Conservation (phyloP, 2,329 filamentous ascomycete species). For the Curvularia hawaiiensis region DNA sequence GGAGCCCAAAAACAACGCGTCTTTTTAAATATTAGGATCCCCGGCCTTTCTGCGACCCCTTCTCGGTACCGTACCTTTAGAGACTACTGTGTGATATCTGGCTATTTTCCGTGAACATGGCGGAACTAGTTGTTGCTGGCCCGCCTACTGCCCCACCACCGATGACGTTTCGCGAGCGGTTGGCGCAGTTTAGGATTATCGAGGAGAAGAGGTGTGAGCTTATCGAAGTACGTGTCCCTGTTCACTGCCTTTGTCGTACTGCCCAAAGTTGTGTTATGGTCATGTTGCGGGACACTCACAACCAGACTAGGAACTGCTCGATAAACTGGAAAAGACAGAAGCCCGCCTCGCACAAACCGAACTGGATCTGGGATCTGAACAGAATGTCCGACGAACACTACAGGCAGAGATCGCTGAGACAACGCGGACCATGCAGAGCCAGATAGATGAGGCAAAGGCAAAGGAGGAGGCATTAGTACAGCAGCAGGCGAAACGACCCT, state of each 20-base stretch:
- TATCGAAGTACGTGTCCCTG: conserved; percentile 37
- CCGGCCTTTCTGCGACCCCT: conserved; percentile 22
- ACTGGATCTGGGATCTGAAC: conserved; percentile 46
- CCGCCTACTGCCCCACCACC: conserved; percentile 18
- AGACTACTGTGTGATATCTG: conserved; percentile 15
- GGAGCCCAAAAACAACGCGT: conserved; percentile 35
- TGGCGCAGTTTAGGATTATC: conserved; percentile 45
- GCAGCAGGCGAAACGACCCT: conserved; percentile 43
- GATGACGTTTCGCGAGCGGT: conserved; percentile 39
- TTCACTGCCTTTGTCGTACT: neutral
- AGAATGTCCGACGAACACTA: conserved; percentile 45
- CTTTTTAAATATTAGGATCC: conserved; percentile 38
- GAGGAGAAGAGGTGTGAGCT: conserved; percentile 46
- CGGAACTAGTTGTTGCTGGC: conserved; percentile 19
- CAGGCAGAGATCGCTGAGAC: conserved; percentile 37
- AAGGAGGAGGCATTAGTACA: conserved; percentile 38
- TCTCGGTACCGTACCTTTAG: conserved; percentile 2
- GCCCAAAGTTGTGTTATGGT: neutral
- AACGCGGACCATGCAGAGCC: conserved; percentile 14
- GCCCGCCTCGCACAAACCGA: conserved; percentile 43
- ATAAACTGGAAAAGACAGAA: conserved; percentile 47
- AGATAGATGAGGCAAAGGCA: conserved; percentile 32
- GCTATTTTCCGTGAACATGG: conserved; percentile 8
- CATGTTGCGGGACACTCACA: conserved; percentile 1
- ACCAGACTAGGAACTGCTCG: conserved; percentile 38